phyloP scores from a whole-genome alignment of 2,329 filamentous ascomycete genomes.

The Diaporthe amygdali region DNA sequence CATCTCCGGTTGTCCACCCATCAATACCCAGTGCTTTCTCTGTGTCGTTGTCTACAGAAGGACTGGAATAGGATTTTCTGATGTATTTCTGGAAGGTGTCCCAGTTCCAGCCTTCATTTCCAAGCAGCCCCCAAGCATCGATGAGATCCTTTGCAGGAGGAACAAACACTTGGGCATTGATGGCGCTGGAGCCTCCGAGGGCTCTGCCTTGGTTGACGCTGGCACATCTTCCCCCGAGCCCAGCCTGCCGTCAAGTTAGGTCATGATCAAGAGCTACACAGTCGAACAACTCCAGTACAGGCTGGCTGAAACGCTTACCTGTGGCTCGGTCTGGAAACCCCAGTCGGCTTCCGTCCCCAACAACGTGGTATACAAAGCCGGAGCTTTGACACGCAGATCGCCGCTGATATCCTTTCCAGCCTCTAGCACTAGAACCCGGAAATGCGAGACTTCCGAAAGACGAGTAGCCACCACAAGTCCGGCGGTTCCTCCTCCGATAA shows the following conservation, averaged over 20 bases:
- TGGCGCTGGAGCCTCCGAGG: constrained; percentile 44
- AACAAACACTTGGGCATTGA: constrained; percentile 47
- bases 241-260: not conserved
- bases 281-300: no score
- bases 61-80: not conserved
- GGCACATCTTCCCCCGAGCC: not conserved
- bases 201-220: constrained; percentile 36
- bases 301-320: constrained; percentile 34
- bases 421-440: constrained; percentile 44
- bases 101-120: constrained; percentile 55
- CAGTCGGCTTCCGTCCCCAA: constrained; percentile 45
- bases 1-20: not conserved
- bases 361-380: constrained; percentile 37
- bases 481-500: constrained; percentile 55
- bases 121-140: constrained; percentile 59
- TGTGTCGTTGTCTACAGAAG: constrained; percentile 26
- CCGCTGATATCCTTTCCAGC: constrained; percentile 39
- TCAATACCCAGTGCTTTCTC: constrained; percentile 41
- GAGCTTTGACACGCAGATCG: constrained; percentile 41
- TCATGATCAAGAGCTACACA: not conserved
- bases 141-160: constrained; percentile 44
- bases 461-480: constrained; percentile 51
- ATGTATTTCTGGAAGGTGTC: constrained; percentile 40
- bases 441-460: constrained; percentile 40
- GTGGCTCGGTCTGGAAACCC: constrained; percentile 42